Evolutionary conservation across 441 rosid genomes (phyloP).

Genomic region (Corymbia calophylla): DNA sequence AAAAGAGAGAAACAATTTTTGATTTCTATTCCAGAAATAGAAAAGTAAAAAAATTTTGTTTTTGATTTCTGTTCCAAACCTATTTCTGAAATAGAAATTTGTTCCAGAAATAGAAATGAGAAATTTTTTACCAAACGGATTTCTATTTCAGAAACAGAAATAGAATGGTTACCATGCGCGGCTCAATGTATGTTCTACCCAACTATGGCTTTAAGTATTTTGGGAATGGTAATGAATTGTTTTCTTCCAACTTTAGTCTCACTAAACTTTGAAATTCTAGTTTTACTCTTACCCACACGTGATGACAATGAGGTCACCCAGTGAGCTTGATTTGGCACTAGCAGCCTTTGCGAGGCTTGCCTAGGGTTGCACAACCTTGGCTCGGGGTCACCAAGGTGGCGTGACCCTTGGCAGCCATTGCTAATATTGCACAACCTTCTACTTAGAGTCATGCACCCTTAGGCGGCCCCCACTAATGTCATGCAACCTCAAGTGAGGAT

Average conservation of each 20-base stretch:
- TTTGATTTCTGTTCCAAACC: too few relatives aligned
- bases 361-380: background rate
- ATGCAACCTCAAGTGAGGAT: background rate
- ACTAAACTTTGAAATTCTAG: too few relatives aligned
- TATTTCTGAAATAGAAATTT: too few relatives aligned
- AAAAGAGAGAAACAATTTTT: too few relatives aligned
- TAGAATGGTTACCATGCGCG: too few relatives aligned
- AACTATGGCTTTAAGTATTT: background rate
- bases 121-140: too few relatives aligned
- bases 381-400: background rate
- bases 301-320: background rate
- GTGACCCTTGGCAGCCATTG: rapidly evolving
- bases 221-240: background rate
- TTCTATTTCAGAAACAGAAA: too few relatives aligned
- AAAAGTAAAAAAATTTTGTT: too few relatives aligned
- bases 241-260: background rate
- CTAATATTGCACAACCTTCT: rapidly evolving
- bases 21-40: too few relatives aligned
- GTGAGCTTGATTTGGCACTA: background rate
- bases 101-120: too few relatives aligned
- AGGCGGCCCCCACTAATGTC: rapidly evolving
- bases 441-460: background rate
- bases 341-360: background rate
- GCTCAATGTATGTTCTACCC: background rate
- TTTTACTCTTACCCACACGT: background rate